Evolutionary conservation across 768 basidiomycete genomes (phyloP).

Genomic region (Suillus fuscotomentosus): DNA sequence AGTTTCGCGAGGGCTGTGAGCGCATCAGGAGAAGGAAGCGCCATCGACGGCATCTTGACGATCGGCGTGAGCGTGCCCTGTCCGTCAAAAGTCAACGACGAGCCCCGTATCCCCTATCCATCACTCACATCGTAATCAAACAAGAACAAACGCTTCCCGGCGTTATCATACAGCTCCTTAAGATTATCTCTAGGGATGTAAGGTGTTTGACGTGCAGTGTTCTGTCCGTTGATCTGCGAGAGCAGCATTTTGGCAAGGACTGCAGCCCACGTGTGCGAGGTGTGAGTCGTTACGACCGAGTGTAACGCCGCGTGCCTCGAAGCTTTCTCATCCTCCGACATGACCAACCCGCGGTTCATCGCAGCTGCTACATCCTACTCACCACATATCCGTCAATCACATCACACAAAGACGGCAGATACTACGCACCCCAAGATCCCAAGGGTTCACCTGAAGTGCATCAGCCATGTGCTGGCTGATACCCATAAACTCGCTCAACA

Average conservation of each 20-base stretch:
- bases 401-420: background rate
- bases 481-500: conserved; percentile 97
- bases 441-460: conserved; percentile 91
- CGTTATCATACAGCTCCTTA: conserved; percentile 57
- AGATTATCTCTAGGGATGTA: conserved; percentile 68
- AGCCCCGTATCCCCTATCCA: background rate
- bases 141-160: conserved; percentile 84
- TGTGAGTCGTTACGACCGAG: conserved; percentile 87
- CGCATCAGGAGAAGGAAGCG: conserved; percentile 73
- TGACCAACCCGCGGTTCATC: background rate
- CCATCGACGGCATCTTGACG: conserved; percentile 90
- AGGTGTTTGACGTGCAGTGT: conserved; percentile 82
- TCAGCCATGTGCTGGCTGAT: conserved; percentile 90
- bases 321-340: background rate
- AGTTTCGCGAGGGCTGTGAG: conserved; percentile 73
- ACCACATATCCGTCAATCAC: background rate
- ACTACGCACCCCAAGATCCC: conserved; percentile 80
- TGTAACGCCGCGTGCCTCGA: conserved; percentile 72
- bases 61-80: conserved; percentile 97
- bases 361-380: background rate
- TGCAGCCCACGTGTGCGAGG: conserved; percentile 93
- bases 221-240: conserved; percentile 73
- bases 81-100: background rate
- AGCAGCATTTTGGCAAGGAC: conserved; percentile 87
- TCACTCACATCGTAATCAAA: conserved; percentile 91